A percentile compares a stretch with the other conserved stretches of the same genome.
phyloP scores from a whole-genome alignment of 495 filamentous ascomycete species.

The Aspergillus indologenus region DNA sequence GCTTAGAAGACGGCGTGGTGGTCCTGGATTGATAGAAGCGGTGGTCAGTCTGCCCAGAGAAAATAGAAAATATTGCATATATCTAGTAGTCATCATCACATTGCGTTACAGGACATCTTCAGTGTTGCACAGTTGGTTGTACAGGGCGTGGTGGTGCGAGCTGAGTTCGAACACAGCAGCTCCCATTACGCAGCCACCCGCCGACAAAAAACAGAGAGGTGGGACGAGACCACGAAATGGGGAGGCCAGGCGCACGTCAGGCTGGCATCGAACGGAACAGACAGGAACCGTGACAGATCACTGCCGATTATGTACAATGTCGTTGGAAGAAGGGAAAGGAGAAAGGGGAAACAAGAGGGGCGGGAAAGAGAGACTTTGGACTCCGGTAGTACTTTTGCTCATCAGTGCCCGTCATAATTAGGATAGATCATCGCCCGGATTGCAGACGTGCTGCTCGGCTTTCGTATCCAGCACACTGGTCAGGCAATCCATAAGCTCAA shows the following conservation, averaged over 20 bases:
- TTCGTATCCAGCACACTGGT: slow-evolving; percentile 67
- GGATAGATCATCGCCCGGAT: slow-evolving; percentile 34
- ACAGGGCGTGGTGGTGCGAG: background rate
- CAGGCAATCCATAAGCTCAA: slow-evolving; percentile 84
- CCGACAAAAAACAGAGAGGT: background rate
- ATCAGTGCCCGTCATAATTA: slow-evolving; percentile 27
- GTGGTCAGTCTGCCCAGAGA: no score
- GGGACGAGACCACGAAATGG: background rate
- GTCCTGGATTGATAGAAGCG: background rate
- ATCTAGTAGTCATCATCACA: background rate
- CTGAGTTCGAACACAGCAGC: background rate
- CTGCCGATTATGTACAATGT: no score
- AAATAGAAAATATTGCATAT: slow-evolving; percentile 5
- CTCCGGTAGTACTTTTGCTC: background rate
- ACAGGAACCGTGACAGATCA: background rate
- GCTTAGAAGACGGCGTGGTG: background rate
- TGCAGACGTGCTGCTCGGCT: slow-evolving; percentile 42
- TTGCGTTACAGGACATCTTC: background rate
- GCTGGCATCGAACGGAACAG: background rate
- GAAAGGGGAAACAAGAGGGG: no score
- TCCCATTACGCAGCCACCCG: background rate
- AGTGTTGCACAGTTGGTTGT: background rate
- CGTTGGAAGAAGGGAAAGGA: no score
- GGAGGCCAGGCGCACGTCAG: no score
- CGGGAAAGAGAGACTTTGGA: no score